A percentile compares a stretch with the other conserved stretches of the same genome.
Conservation (phyloP, 331 rosid species). For the Rhamnella rubrinervis region DNA sequence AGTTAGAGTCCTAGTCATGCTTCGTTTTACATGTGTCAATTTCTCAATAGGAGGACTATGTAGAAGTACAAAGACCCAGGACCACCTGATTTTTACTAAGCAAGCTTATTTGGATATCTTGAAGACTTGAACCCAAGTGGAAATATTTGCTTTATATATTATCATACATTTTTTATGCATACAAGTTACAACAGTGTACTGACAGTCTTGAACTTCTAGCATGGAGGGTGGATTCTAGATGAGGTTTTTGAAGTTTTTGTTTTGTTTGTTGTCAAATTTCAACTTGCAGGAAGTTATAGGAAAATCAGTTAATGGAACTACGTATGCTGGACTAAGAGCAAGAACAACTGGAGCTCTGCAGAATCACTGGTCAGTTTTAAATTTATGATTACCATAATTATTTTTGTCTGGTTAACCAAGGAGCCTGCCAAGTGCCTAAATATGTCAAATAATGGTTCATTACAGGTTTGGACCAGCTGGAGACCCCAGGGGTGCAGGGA, state of each 20-base stretch:
- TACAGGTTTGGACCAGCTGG: conserved; percentile 97
- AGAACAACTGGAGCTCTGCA: conserved; percentile 97
- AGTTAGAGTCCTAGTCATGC: no score
- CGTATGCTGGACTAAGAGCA: conserved; percentile 90
- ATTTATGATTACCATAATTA: neutral
- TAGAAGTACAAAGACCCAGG: no score
- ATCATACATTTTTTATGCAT: no score
- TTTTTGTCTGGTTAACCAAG: neutral
- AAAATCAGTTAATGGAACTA: conserved; percentile 81
- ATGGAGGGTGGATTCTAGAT: no score
- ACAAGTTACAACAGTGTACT: no score
- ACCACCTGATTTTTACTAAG: no score
- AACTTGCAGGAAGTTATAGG: conserved; percentile 81
- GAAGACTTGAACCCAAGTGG: no score
- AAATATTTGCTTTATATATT: no score
- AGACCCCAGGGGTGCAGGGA: conserved; percentile 96
- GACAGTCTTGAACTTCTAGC: no score
- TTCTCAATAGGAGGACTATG: no score
- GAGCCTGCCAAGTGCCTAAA: conserved; percentile 1
- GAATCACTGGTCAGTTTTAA: conserved; percentile 68
- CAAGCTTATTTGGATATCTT: no score
- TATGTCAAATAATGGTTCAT: conserved; percentile 12
- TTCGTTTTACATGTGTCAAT: no score
- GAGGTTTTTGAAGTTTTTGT: neutral
- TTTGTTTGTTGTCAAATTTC: conserved; percentile 10